Conservation (phyloP, 192 early-diverging fungal genomes). For the Backusella tuberculispora region DNA sequence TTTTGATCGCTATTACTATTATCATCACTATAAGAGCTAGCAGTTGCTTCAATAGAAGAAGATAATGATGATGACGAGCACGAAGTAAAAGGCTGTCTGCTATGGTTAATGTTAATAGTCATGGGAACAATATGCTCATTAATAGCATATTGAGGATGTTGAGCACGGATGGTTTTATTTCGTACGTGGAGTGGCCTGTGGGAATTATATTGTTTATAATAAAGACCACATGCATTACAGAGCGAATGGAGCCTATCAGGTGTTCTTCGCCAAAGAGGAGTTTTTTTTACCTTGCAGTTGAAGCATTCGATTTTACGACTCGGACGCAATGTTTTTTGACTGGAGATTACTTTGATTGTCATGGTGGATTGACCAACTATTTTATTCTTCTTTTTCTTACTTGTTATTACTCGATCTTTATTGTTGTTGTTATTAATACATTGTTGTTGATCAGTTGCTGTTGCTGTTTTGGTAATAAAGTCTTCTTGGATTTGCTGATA, state of each 20-base stretch:
- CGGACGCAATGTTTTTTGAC: not conserved
- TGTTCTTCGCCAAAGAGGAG: slow-evolving; percentile 90
- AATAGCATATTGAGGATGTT: not conserved
- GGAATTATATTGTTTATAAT: slow-evolving; percentile 90
- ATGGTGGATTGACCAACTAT: not conserved
- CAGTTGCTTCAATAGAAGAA: not conserved
- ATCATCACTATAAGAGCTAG: not conserved
- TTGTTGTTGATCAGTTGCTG: not conserved
- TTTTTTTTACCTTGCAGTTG: slow-evolving; percentile 81
- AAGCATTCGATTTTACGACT: slow-evolving; percentile 49
- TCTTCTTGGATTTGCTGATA: not conserved
- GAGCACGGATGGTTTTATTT: slow-evolving; percentile 19
- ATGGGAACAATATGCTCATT: slow-evolving; percentile 2
- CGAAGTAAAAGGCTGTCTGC: not conserved
- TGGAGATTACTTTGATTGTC: not conserved
- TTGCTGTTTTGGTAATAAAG: not conserved
- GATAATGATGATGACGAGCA: no score
- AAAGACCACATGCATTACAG: slow-evolving; percentile 97
- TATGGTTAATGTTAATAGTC: not conserved
- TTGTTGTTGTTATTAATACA: not conserved
- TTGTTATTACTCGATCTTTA: not conserved
- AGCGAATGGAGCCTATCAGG: slow-evolving; percentile 74
- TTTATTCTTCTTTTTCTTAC: not conserved
- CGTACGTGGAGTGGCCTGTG: slow-evolving; percentile 65
- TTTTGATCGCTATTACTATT: not conserved